Percentiles rank a stretch among this genome's conserved stretches.
Evolutionary conservation across 2,329 filamentous ascomycete species (phyloP).

Genomic region (Diaporthe capsici): DNA sequence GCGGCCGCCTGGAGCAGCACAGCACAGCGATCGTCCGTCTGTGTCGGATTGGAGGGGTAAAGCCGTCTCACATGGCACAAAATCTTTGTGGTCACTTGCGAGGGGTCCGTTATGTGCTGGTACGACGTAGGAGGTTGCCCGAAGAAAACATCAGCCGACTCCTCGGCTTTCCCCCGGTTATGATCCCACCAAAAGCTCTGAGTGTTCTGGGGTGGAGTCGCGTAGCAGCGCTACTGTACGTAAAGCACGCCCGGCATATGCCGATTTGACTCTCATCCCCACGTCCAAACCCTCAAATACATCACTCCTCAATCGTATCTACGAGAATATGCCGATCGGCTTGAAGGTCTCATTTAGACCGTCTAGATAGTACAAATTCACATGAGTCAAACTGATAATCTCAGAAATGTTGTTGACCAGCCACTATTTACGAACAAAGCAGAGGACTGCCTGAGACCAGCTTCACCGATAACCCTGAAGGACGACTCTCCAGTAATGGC

Average conservation of each 20-base stretch:
- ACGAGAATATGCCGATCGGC: conserved; percentile 4
- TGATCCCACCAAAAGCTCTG: neutral
- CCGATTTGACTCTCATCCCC: neutral
- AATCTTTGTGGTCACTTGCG: neutral
- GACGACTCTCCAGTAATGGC: neutral
- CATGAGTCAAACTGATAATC: neutral
- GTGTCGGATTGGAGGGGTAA: neutral
- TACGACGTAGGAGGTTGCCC: neutral
- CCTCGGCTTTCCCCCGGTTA: conserved; percentile 21
- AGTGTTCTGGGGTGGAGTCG: neutral
- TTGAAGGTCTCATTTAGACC: neutral
- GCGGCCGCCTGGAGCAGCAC: neutral
- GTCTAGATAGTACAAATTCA: neutral
- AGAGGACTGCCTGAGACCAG: neutral
- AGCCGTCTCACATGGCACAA: neutral
- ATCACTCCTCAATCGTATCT: conserved; percentile 2
- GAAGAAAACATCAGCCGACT: neutral
- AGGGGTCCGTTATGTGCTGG: neutral
- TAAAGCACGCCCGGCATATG: neutral
- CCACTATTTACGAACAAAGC: too few relatives aligned
- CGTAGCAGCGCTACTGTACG: neutral
- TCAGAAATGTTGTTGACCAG: neutral
- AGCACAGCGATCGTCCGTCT: neutral
- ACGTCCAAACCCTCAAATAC: neutral
- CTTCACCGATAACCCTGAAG: too few relatives aligned